Percentiles rank a stretch among this genome's conserved stretches.
Evolutionary conservation across 768 basidiomycete species (phyloP).

Genomic region (Termitomyces sp.): DNA sequence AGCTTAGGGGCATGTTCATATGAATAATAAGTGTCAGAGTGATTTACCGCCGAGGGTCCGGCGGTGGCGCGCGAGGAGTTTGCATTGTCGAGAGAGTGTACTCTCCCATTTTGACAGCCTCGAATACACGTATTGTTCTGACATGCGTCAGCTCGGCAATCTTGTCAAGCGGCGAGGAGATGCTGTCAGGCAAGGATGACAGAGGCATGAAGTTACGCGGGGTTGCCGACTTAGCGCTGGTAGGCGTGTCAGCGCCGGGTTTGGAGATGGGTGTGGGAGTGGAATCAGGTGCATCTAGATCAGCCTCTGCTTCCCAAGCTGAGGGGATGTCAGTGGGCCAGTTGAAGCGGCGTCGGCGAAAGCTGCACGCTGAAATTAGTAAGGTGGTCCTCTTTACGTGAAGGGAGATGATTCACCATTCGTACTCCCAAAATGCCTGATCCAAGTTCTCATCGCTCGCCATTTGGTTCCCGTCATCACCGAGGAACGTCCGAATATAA

Average conservation of each 20-base stretch:
- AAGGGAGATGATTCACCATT: slow-evolving; percentile 36
- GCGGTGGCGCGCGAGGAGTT: slow-evolving; percentile 17
- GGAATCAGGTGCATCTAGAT: slow-evolving; percentile 14
- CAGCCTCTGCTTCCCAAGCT: slow-evolving; percentile 22
- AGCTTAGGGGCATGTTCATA: neutral
- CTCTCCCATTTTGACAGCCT: slow-evolving; percentile 36
- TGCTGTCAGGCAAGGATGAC: slow-evolving; percentile 3
- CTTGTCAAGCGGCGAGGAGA: slow-evolving; percentile 10
- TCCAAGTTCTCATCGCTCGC: slow-evolving; percentile 31
- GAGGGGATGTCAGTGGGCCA: slow-evolving; percentile 49
- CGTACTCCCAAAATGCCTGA: slow-evolving; percentile 50
- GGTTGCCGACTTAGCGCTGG: slow-evolving; percentile 1
- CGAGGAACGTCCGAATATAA: slow-evolving; percentile 34
- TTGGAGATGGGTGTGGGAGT: slow-evolving; percentile 5
- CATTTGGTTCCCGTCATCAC: slow-evolving; percentile 29
- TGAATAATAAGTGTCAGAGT: neutral
- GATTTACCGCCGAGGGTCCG: slow-evolving; percentile 5
- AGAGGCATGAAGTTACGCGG: slow-evolving; percentile 14
- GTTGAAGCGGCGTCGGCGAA: slow-evolving; percentile 61
- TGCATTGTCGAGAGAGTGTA: slow-evolving; percentile 14
- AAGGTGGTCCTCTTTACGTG: neutral
- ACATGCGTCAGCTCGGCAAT: slow-evolving; percentile 41
- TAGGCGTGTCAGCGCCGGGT: slow-evolving; percentile 13
- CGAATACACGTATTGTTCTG: slow-evolving; percentile 47
- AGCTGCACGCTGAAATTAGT: slow-evolving; percentile 33